phyloP scores from a whole-genome alignment of 257 asterid genomes.

The Schizonepeta tenuifolia region DNA sequence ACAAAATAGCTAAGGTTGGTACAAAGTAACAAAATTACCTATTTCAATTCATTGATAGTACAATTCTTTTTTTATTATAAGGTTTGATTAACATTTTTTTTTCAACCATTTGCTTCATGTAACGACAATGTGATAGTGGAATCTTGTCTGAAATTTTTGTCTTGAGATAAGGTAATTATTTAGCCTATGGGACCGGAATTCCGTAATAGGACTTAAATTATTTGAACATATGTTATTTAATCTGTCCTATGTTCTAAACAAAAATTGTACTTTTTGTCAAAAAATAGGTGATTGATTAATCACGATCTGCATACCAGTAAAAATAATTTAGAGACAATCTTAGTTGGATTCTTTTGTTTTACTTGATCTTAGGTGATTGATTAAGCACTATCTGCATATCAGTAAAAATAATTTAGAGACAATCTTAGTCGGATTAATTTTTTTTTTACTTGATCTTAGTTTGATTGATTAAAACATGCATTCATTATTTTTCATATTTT shows the following conservation, averaged over 20 bases:
- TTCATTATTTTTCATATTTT: too few relatives aligned
- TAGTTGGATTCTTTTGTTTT: background rate
- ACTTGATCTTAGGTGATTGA: background rate
- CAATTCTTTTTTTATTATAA: background rate
- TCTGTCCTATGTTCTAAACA: background rate
- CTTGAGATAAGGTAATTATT: slow-evolving; percentile 25
- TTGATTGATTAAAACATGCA: background rate
- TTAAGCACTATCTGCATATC: slow-evolving; percentile 22
- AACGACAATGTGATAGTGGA: slow-evolving; percentile 24
- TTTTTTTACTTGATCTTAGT: too few relatives aligned
- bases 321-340: background rate
- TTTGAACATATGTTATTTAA: background rate
- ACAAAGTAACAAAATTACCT: slow-evolving; percentile 1
- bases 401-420: background rate
- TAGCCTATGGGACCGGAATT: slow-evolving; percentile 26
- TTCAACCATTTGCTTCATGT: background rate
- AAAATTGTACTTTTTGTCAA: background rate
- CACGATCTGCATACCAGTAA: slow-evolving; percentile 13
- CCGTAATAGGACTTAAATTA: background rate
- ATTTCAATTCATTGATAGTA: background rate
- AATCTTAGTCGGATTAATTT: background rate
- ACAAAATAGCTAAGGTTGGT: slow-evolving; percentile 59
- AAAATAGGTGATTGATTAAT: slow-evolving; percentile 14
- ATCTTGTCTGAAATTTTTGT: slow-evolving; percentile 18
- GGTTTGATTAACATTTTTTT: too few relatives aligned